Evolutionary conservation across 352 stramenopile species (phyloP).

Genomic region (Bremia lactucae): DNA sequence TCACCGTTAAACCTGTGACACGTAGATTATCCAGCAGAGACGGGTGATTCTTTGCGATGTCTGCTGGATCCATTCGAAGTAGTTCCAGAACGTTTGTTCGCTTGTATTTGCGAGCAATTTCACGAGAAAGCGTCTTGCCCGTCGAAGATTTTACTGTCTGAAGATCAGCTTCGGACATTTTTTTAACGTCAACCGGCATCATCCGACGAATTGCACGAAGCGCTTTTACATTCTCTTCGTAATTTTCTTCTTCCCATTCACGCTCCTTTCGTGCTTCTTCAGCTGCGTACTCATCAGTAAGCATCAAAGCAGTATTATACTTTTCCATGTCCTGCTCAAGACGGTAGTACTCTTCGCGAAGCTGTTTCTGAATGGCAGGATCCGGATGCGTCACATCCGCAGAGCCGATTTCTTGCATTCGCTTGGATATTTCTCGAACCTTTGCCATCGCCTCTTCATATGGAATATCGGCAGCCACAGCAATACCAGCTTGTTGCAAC

Average conservation of each 20-base stretch:
- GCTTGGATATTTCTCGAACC: conserved; percentile 82
- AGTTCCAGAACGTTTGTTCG: conserved; percentile 87
- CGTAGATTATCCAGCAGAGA: conserved; percentile 86
- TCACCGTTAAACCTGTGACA: conserved; percentile 86
- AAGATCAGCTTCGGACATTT: conserved; percentile 83
- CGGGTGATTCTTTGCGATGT: conserved; percentile 85
- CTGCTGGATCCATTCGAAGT: conserved; percentile 74
- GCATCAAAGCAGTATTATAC: conserved; percentile 86
- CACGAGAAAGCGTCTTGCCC: conserved; percentile 62
- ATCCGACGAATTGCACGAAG: conserved; percentile 84
- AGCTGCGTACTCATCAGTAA: conserved; percentile 88
- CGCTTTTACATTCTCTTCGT: conserved; percentile 75
- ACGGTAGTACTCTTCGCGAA: conserved; percentile 89
- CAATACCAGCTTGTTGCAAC: conserved; percentile 74
- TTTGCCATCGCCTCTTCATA: conserved; percentile 88
- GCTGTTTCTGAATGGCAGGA: conserved; percentile 60
- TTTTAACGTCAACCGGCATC: conserved; percentile 89
- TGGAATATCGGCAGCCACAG: conserved; percentile 87
- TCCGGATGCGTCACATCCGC: conserved; percentile 84
- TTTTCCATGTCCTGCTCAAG: conserved; percentile 92
- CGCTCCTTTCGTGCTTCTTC: conserved; percentile 86
- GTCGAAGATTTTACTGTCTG: conserved; percentile 55
- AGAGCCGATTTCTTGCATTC: conserved; percentile 88
- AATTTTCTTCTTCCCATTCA: conserved; percentile 88
- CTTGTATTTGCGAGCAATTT: conserved; percentile 87